Evolutionary conservation across 2,329 filamentous ascomycete species (phyloP), one percentile per base, ranked within the genome.

Genomic region (Graphium sp.): DNA sequence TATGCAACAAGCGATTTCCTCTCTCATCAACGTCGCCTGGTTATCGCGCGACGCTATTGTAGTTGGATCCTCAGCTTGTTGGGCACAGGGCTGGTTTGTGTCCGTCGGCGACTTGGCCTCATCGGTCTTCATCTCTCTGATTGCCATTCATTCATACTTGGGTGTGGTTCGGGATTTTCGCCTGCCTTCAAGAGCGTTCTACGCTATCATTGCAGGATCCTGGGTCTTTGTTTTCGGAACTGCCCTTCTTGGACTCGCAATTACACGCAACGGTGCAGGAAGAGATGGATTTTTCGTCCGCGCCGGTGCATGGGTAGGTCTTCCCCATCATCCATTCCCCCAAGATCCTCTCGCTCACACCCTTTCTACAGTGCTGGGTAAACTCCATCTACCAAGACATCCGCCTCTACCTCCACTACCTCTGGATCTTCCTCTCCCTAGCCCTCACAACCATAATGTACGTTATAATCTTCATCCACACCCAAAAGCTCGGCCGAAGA

Each of bases 61-160:
- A 2, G 66, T 72, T 2, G 57, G 58, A 3, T 62, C 60, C 0
- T 38, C 54, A 2, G 53, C 62, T 5, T 81, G 75, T 48, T 64
- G 54, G 40, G 61, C 61, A 0, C 75, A 82, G 45, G 75, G 73
- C n/a, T 72, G 74, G 47, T 68, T 80, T 26, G 55, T 80, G 3
- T 74, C 71, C 5, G 66, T 64, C 0, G 76, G 75, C 18, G 73
- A 78, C 41, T 41, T 81, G 30, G 60, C 71, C 0, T 73, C 67
- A 15, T 75, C 71, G 35, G 61, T 74, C 30, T 81, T 77, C 44
- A 74, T 78, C 37, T 62, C 69, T 3, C 53, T 57, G 1, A 77
- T 81, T 37, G 74, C 72, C 5, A 34, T 73, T 0, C 74, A 80
- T 41, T 79, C 74, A 0, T 79, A 75, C 37, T 53, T 70, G 6